phyloP scores from a whole-genome alignment of 805 yeast genomes.

The Teunomyces atbi region DNA sequence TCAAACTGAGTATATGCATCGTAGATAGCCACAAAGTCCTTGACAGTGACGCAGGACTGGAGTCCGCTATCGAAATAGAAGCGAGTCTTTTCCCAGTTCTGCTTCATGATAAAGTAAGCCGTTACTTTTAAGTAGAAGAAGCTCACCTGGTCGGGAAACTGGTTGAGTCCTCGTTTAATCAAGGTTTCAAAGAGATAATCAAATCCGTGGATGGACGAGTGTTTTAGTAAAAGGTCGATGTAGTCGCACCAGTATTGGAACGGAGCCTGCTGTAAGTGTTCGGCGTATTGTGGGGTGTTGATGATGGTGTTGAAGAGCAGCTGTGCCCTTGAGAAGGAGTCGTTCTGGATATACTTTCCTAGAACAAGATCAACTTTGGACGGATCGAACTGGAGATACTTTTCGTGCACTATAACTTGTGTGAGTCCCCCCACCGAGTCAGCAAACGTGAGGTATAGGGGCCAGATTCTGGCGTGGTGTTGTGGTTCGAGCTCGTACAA shows the following conservation, averaged over 20 bases:
- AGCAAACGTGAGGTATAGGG: constrained; percentile 54
- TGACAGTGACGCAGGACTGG: constrained; percentile 44
- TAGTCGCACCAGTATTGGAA: constrained; percentile 2
- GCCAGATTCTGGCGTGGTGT: constrained; percentile 47
- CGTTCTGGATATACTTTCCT: constrained; percentile 30
- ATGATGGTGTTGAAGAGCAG: constrained; percentile 33
- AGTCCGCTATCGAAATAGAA: constrained; percentile 50
- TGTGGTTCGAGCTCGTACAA: constrained; percentile 47
- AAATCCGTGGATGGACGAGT: not conserved
- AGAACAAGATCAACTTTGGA: constrained; percentile 31
- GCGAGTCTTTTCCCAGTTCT: constrained; percentile 23
- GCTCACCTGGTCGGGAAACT: constrained; percentile 61
- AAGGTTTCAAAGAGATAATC: constrained; percentile 2
- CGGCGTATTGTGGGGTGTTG: constrained; percentile 25
- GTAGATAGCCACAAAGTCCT: constrained; percentile 62
- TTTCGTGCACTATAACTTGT: constrained; percentile 27
- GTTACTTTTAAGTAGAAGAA: constrained; percentile 49
- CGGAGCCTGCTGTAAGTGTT: not conserved
- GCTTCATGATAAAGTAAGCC: constrained; percentile 42
- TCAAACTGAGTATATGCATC: constrained; percentile 62
- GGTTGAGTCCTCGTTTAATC: constrained; percentile 1
- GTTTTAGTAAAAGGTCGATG: constrained; percentile 1
- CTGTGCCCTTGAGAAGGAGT: constrained; percentile 22
- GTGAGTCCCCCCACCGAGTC: constrained; percentile 44
- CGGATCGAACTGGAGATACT: constrained; percentile 26